Evolutionary conservation across 257 asterid species (phyloP), one percentile per base, ranked within the genome.

Genomic region (Cinchona pubescens): DNA sequence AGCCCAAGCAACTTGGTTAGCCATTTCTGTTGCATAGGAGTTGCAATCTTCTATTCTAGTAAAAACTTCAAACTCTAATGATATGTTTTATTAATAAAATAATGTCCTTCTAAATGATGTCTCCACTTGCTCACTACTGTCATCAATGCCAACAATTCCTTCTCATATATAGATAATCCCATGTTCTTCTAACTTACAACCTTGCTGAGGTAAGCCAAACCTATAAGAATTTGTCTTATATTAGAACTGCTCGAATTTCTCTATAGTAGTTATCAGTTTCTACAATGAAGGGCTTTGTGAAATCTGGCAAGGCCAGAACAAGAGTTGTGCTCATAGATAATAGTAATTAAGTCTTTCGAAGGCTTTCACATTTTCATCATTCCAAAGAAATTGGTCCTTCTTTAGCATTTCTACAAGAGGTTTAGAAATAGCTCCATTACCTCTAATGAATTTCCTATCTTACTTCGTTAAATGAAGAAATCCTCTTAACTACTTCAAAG

Each of bases 261-360:
- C 42, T 8, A 38, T 38, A 38, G 42, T 8, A 38, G 7, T 5
- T 8, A 38, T 38, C 42, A 3, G 42, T 38, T 8, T 38, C 42
- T 38, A 38, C 7, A 7, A 38, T 14, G 11, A 23, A 43, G 0
- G 25, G 29, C 1, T 2, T 6, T 0, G 37, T 29, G 10, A 70
- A 70, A 35, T 70, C 30, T 2, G 38, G 13, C 13, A 43, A 9
- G 1, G 27, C 27, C 0, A 70, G 5, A 0, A 70, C 42, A 23
- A 6, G 27, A 7, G 55, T 0, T 0, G 1, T n/a, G n/a, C 49
- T 6, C 7, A 40, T 8, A 4, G 5, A 1, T 1, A 1, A 1
- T 3, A n/a, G n/a, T n/a, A n/a, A n/a, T 40, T 67, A 0, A 67
- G 56, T 0, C 10, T 25, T 2, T 3, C 4, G 42, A 40, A 67